phyloP scores from a whole-genome alignment of 345 rosid genomes.

The Gossypioides kirkii region DNA sequence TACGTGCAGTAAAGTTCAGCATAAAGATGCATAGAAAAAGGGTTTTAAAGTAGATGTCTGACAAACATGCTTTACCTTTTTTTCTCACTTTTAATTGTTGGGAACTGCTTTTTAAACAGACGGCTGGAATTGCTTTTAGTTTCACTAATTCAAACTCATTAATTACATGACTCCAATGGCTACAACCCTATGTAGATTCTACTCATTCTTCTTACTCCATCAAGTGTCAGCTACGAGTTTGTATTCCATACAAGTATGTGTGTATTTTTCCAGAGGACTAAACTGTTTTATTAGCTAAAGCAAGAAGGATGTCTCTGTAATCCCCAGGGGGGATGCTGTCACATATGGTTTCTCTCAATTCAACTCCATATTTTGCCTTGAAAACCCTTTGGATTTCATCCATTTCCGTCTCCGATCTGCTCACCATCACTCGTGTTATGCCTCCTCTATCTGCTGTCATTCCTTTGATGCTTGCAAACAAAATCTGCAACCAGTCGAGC shows the following conservation, averaged over 20 bases:
- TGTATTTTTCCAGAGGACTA: not conserved
- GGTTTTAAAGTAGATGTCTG: not conserved
- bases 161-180: not conserved
- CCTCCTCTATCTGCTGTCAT: conserved; percentile 22
- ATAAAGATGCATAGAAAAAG: not conserved
- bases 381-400: conserved; percentile 37
- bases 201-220: too few species aligned
- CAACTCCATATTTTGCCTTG: conserved; percentile 36
- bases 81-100: not conserved
- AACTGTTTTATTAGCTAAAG: conserved; percentile 31
- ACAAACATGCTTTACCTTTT: not conserved
- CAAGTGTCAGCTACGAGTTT: not conserved
- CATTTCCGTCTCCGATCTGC: conserved; percentile 54
- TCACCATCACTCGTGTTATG: conserved; percentile 40
- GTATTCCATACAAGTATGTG: not conserved
- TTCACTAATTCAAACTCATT: not conserved
- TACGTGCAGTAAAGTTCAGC: not conserved
- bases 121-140: not conserved
- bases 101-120: not conserved
- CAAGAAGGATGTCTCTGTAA: conserved; percentile 51
- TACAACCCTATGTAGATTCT: not conserved
- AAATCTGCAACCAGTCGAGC: conserved; percentile 22
- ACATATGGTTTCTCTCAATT: conserved; percentile 38
- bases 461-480: conserved; percentile 35
- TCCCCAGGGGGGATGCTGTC: conserved; percentile 38